These are phyloP conservation scores for Tolypocladium paradoxum DNA, from an alignment of 2,329 filamentous ascomycete species.

Conservation along the genomic window DNA sequence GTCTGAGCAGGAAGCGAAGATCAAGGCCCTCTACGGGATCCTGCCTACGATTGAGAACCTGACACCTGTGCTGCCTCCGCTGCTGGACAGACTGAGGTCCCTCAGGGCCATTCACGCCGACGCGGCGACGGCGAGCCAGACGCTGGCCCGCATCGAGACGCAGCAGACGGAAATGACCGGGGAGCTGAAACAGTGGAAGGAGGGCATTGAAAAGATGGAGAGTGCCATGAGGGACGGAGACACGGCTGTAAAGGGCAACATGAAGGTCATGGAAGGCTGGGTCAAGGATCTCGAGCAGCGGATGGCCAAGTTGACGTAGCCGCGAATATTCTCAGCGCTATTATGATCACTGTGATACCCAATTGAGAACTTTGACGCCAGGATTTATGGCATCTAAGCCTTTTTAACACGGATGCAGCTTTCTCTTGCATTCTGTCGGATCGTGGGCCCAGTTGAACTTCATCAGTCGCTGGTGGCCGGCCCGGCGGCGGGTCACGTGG, in stretches of 20 bases:
- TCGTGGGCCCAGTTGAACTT: no score
- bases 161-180: constrained; percentile 71
- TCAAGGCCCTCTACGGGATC: constrained; percentile 84
- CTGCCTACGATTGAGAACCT: constrained; percentile 82
- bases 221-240: constrained; percentile 60
- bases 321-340: background rate
- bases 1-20: constrained; percentile 68
- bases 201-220: constrained; percentile 71
- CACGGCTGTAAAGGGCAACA: constrained; percentile 63
- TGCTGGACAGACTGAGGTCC: constrained; percentile 77
- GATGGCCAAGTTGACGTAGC: constrained; percentile 46
- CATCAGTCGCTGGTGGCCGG: background rate
- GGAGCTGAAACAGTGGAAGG: constrained; percentile 79
- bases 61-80: constrained; percentile 70
- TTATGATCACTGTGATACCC: constrained; percentile 7
- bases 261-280: constrained; percentile 78
- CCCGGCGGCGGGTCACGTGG: background rate
- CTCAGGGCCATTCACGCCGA: constrained; percentile 77
- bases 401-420: accelerated
- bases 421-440: no score
- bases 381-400: background rate
- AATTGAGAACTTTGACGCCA: background rate
- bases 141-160: constrained; percentile 65
- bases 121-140: constrained; percentile 70
- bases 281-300: constrained; percentile 77